Evolutionary conservation across 1,284 basidiomycete genomes (phyloP).

Genomic region (Ustilago hordei): DNA sequence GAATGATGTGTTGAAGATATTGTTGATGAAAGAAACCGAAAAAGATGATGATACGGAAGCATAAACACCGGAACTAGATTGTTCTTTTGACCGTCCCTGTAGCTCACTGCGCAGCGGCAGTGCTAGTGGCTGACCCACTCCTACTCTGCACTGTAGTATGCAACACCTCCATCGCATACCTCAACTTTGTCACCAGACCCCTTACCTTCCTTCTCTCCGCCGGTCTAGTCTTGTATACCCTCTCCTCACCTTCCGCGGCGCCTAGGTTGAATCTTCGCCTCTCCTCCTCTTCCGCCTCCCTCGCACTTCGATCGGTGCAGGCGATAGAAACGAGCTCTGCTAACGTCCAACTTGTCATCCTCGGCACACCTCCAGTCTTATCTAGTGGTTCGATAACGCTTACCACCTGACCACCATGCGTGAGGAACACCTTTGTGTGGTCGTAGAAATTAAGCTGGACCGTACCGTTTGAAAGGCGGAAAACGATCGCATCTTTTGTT

Average conservation of each 20-base stretch:
- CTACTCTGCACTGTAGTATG: conserved; percentile 27
- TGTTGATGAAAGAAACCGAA: neutral
- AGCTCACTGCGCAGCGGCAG: neutral
- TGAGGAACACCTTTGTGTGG: conserved; percentile 92
- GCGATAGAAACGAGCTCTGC: conserved; percentile 78
- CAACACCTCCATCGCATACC: conserved; percentile 45
- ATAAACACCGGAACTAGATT: neutral
- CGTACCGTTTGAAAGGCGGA: conserved; percentile 92
- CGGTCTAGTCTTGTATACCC: conserved; percentile 27
- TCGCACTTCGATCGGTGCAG: conserved; percentile 66
- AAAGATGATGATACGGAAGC: neutral
- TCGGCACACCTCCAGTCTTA: conserved; percentile 80
- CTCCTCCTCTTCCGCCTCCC: conserved; percentile 46
- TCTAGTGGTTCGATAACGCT: conserved; percentile 77
- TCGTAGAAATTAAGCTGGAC: conserved; percentile 99
- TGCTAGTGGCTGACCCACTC: conserved; percentile 8
- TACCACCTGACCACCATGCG: conserved; percentile 80
- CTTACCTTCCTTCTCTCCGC: conserved; percentile 42
- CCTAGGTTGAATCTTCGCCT: conserved; percentile 14
- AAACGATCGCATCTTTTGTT: conserved; percentile 96
- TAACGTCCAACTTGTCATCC: conserved; percentile 80
- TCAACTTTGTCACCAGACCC: conserved; percentile 36
- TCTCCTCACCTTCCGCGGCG: neutral
- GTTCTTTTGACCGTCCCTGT: neutral
- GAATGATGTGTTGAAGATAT: neutral